Base-by-base conservation (phyloP, 2,329 filamentous ascomycete genomes). In the Calonectria ilicicola region DNA sequence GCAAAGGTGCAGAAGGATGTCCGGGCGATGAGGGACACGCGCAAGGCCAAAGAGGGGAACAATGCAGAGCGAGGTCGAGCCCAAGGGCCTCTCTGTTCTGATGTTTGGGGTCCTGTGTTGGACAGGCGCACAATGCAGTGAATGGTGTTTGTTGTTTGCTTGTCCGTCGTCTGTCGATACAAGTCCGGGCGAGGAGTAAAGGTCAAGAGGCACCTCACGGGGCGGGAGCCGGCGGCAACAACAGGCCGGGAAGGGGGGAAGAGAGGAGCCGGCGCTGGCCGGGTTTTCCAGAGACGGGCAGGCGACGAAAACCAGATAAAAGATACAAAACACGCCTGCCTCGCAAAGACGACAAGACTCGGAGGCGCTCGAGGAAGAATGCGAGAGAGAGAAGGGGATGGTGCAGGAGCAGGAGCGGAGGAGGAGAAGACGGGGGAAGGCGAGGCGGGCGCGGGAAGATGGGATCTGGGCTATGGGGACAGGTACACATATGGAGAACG, bases 381-480 rank as follows among this genome's bases (percentile, higher is more conserved):
- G 47, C 32, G 32, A 38, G 65, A 47, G 46, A 29, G 32, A 49
- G 47, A 58, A 44, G 19, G 47, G 51, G 62, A 65, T 38, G 56
- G 42, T 47, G 47, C 51, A 72, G 62, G 32, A 62, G 65, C 46
- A 63, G 70, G 69, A 60, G 66, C 60, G 62, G 66, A 72, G 64
- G 42, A 63, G 60, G 23, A 29, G 60, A 60, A 65, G 56, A 69
- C 70, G 70, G 70, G 70, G 66, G 40, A 69, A 65, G 64, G 58
- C 60, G 66, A 66, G 65, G 70, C 60, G 35, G 66, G 69, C 70
- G 70, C 66, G 65, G 67, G 70, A 69, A 67, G 70, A 58, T 58
- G 53, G 53, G 53, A 58, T 58, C 53, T 58, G 53, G 53, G 53
- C 53, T 58, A 32, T 58, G 53, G 53, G 53, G 53, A 38, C 53